These are phyloP conservation scores for Diaporthe nobilis DNA, from an alignment of 2,329 filamentous ascomycete genomes.

Conservation along the genomic window DNA sequence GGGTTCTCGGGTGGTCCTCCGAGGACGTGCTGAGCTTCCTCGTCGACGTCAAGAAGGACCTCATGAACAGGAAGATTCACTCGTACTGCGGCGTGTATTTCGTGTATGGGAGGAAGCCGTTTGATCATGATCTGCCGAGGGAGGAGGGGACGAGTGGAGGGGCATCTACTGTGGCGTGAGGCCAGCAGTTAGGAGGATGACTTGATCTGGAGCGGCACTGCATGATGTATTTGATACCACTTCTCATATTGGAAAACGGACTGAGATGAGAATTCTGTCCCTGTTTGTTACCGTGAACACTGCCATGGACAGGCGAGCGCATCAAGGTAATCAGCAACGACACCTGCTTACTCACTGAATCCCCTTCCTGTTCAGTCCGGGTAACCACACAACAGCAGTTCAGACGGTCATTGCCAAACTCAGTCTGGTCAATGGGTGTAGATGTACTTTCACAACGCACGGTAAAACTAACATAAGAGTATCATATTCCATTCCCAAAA, in stretches of 20 bases:
- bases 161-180: neutral
- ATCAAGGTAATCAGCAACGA: neutral
- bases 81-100: slow-evolving; percentile 52
- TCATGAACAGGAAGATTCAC: slow-evolving; percentile 51
- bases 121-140: slow-evolving; percentile 3
- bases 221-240: neutral
- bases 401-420: neutral
- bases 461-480: neutral
- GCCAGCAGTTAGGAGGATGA: no score
- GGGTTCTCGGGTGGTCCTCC: slow-evolving; percentile 49
- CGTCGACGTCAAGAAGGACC: slow-evolving; percentile 50
- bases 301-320: neutral
- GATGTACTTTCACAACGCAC: no score
- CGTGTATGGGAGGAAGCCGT: slow-evolving; percentile 36
- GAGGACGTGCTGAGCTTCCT: slow-evolving; percentile 48
- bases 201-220: neutral
- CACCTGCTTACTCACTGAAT: neutral
- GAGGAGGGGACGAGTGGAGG: neutral
- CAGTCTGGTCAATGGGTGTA: no score
- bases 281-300: no score
- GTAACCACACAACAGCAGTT: neutral
- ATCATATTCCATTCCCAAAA: neutral
- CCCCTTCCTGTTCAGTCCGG: neutral
- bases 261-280: neutral
- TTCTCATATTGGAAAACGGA: neutral